phyloP scores from a whole-genome alignment of 306 rosid species.

The Vachellia collinsii region DNA sequence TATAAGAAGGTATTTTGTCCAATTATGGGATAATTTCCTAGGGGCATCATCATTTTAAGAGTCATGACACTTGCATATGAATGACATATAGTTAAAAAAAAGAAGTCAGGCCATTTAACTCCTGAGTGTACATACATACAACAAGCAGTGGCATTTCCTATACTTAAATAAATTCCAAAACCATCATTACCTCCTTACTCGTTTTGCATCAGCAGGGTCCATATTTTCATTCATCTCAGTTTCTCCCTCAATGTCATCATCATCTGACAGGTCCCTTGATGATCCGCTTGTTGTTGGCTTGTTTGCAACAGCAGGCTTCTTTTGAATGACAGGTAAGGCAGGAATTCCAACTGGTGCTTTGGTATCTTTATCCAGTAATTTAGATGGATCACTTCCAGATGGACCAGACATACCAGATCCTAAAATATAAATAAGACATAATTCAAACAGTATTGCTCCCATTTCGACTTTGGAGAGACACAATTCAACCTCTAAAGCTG shows the following conservation, averaged over 20 bases:
- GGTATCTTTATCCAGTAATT: conserved; percentile 59
- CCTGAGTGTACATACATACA: conserved; percentile 10
- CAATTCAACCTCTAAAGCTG: conserved; percentile 20
- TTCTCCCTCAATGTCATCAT: conserved; percentile 88
- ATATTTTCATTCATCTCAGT: conserved; percentile 58
- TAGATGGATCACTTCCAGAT: conserved; percentile 56
- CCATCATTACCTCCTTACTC: conserved; percentile 82
- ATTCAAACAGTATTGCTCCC: conserved; percentile 30
- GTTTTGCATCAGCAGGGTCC: conserved; percentile 77
- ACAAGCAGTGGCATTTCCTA: conserved; percentile 23
- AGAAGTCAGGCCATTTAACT: conserved; percentile 10
- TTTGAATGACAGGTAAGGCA: conserved; percentile 47
- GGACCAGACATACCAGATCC: conserved; percentile 58
- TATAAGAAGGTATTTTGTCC: background rate
- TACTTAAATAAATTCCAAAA: conserved; percentile 29
- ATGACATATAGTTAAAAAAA: background rate
- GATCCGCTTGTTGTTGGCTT: conserved; percentile 76
- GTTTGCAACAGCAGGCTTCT: conserved; percentile 44
- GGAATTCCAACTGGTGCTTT: conserved; percentile 50
- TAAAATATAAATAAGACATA: conserved; percentile 34
- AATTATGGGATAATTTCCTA: background rate
- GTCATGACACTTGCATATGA: background rate
- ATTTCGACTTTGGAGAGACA: conserved; percentile 19
- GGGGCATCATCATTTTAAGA: conserved; percentile 21
- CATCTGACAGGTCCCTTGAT: conserved; percentile 80